Evolutionary conservation across 805 yeast genomes (phyloP).

Genomic region (Clavispora santaluciae): DNA sequence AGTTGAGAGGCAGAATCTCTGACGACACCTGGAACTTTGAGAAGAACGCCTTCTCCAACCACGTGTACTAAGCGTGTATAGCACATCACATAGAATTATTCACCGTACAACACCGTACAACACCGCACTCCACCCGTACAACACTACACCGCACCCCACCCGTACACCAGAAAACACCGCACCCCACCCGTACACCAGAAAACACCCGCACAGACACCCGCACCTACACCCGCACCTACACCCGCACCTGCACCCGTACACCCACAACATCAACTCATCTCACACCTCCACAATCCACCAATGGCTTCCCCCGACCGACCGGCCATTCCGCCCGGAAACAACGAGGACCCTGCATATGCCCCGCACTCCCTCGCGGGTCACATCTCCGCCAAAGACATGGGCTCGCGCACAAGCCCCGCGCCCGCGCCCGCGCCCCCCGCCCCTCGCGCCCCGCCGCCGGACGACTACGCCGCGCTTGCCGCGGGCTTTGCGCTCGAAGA

Average conservation of each 20-base stretch:
- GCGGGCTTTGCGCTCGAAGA: slow-evolving; percentile 40
- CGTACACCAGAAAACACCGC: no score
- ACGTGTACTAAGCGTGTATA: slow-evolving; percentile 34
- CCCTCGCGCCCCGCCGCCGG: slow-evolving; percentile 3
- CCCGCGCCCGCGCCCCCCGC: slow-evolving; percentile 13
- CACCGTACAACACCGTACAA: no score
- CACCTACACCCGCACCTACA: no score
- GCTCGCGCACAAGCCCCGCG: slow-evolving; percentile 36
- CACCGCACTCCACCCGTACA: no score
- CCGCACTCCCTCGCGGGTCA: slow-evolving; percentile 74
- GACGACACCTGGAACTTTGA: slow-evolving; percentile 90
- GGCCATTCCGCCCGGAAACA: neutral
- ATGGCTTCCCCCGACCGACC: neutral
- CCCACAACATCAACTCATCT: slow-evolving; percentile 1
- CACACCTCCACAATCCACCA: neutral
- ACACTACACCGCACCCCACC: no score
- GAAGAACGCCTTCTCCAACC: slow-evolving; percentile 42
- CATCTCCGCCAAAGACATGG: slow-evolving; percentile 68
- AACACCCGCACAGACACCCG: neutral
- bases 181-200: neutral
- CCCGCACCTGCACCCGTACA: no score
- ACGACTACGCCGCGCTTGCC: slow-evolving; percentile 5
- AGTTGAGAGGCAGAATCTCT: slow-evolving; percentile 93
- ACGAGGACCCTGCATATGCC: slow-evolving; percentile 43
- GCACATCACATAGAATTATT: neutral